Evolutionary conservation across 169 alveolate genomes (phyloP).

Genomic region (Plasmodium knowlesi): DNA sequence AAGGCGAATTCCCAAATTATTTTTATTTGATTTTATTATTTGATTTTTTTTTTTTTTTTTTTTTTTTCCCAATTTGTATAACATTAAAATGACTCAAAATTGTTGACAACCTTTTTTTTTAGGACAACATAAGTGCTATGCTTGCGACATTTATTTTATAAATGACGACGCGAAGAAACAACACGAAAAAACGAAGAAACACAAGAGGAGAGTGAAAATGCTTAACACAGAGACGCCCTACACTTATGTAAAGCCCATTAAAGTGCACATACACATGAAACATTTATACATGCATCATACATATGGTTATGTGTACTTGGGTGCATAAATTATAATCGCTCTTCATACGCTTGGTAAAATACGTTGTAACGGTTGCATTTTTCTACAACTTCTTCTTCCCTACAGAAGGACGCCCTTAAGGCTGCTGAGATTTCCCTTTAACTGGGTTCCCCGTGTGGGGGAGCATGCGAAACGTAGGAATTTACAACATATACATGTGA

Average conservation of each 20-base stretch:
- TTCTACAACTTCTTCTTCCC: neutral
- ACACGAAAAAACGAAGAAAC: constrained; percentile 81
- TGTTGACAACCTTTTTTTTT: constrained; percentile 6
- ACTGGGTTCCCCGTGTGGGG: neutral
- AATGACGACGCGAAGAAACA: constrained; percentile 76
- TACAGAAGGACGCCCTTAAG: constrained; percentile 58
- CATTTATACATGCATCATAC: neutral
- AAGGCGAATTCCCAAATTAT: neutral
- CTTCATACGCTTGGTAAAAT: neutral
- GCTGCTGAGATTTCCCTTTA: constrained; percentile 73
- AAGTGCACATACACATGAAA: neutral
- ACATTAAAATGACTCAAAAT: constrained; percentile 1
- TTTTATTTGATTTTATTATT: neutral
- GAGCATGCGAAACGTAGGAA: neutral
- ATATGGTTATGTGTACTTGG: neutral
- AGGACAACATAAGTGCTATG: constrained; percentile 80
- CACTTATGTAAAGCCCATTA: constrained; percentile 38
- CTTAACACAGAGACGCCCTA: constrained; percentile 43
- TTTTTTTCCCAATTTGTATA: neutral
- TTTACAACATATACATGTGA: neutral
- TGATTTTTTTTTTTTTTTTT: no score
- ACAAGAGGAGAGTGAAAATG: constrained; percentile 81
- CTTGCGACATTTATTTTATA: constrained; percentile 83
- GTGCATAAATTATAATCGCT: neutral
- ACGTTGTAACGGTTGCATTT: neutral